Conservation (phyloP, 495 filamentous ascomycete genomes). For the Talaromyces trachyspermus region DNA sequence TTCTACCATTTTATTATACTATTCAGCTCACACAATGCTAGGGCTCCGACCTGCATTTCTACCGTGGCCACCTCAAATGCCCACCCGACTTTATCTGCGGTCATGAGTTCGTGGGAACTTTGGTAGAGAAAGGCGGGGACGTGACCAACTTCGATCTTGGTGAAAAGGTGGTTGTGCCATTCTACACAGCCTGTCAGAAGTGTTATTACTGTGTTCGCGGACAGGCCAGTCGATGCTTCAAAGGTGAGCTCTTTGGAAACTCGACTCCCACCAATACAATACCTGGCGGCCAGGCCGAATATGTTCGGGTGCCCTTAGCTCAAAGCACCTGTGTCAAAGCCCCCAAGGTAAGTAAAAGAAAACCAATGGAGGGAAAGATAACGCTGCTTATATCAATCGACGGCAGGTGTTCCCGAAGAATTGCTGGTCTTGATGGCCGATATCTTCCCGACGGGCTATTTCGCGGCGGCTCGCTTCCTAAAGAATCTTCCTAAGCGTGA, state of each 20-base stretch:
- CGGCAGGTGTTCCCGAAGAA: constrained; percentile 61
- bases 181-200: constrained; percentile 58
- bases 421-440: constrained; percentile 58
- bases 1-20: too few relatives aligned
- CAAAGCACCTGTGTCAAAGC: constrained; percentile 72
- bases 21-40: too few relatives aligned
- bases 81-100: constrained; percentile 52
- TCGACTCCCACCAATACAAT: constrained; percentile 33
- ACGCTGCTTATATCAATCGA: too few relatives aligned
- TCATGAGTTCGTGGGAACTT: constrained; percentile 64
- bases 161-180: constrained; percentile 67
- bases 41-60: constrained; percentile 81
- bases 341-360: too few relatives aligned
- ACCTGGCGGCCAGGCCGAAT: constrained; percentile 86
- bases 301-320: constrained; percentile 72
- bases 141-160: constrained; percentile 60
- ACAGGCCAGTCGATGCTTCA: constrained; percentile 49
- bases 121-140: constrained; percentile 49
- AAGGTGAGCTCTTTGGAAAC: constrained; percentile 63
- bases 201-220: constrained; percentile 75
- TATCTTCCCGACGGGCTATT: constrained; percentile 73
- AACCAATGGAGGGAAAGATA: too few relatives aligned
- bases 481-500: constrained; percentile 43
- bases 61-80: constrained; percentile 61
- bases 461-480: constrained; percentile 72